phyloP scores from a whole-genome alignment of 2,329 filamentous ascomycete genomes.

The Aspergillus persii region DNA sequence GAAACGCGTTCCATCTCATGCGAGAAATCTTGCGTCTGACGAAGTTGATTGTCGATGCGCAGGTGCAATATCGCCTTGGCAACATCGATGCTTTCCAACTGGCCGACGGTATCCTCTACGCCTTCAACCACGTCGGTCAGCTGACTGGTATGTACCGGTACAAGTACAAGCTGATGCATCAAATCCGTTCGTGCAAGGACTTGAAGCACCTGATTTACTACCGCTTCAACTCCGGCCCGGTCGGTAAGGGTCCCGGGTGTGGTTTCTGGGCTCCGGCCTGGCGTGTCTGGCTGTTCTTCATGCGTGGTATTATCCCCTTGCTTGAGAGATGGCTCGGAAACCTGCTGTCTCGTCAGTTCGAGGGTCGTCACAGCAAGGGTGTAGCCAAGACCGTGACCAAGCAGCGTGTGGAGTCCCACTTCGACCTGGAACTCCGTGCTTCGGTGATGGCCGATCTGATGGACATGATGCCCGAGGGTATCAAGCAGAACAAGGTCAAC shows the following conservation, averaged over 20 bases:
- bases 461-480: constrained; percentile 99
- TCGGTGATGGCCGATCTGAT: constrained; percentile 99
- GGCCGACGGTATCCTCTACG: constrained; percentile 97
- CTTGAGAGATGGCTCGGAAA: constrained; percentile 98
- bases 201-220: constrained; percentile 99
- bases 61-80: constrained; percentile 94
- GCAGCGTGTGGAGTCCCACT: constrained; percentile 97
- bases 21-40: constrained; percentile 93
- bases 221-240: constrained; percentile 93
- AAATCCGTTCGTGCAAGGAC: constrained; percentile 98
- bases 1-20: constrained; percentile 99
- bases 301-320: constrained; percentile 95
- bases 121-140: constrained; percentile 98
- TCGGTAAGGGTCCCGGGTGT: constrained; percentile 95
- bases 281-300: constrained; percentile 99
- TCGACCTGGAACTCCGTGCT: constrained; percentile 92
- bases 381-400: constrained; percentile 99
- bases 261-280: constrained; percentile 99
- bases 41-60: constrained; percentile 96
- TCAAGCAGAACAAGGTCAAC: constrained; percentile 99
- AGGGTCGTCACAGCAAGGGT: constrained; percentile 97
- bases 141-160: constrained; percentile 99
- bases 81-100: constrained; percentile 99
- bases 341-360: constrained; percentile 92
- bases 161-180: constrained; percentile 99